Conservation (phyloP, 2,329 filamentous ascomycete genomes). For the Curvularia sp. region DNA sequence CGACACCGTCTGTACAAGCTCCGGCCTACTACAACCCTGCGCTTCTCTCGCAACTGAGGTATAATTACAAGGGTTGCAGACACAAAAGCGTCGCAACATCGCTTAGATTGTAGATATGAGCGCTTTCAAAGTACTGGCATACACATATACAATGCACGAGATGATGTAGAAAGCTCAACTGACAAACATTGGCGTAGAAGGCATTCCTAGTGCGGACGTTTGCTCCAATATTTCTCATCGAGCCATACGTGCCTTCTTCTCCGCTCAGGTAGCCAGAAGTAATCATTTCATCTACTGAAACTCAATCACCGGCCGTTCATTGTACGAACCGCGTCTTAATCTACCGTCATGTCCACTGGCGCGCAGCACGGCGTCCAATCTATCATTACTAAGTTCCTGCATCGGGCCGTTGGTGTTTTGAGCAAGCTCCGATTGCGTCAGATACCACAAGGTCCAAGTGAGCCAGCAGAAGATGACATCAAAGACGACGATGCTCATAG, state of each 20-base stretch:
- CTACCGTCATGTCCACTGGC: conserved; percentile 18
- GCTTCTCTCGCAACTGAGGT: background rate
- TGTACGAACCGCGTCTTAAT: conserved; percentile 27
- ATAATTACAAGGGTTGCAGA: background rate
- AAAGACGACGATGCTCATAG: conserved; percentile 46
- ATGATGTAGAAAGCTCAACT: background rate
- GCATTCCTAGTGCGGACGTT: background rate
- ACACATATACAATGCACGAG: background rate
- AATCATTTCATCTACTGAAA: background rate
- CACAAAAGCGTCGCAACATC: background rate
- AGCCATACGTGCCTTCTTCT: background rate
- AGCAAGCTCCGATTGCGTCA: conserved; percentile 18
- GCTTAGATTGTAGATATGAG: background rate
- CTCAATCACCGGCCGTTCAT: background rate
- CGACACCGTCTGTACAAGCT: background rate
- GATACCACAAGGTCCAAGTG: conserved; percentile 45
- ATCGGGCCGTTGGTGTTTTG: conserved; percentile 3
- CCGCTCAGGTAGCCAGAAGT: background rate
- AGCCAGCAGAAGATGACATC: conserved; percentile 50
- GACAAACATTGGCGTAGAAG: background rate
- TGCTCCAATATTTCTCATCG: background rate
- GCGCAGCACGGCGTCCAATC: conserved; percentile 12
- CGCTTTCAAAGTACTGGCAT: background rate
- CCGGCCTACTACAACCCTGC: background rate
- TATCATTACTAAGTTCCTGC: conserved; percentile 5